Conservation (phyloP, 495 filamentous ascomycete genomes). For the Schizothecium vesticola region DNA sequence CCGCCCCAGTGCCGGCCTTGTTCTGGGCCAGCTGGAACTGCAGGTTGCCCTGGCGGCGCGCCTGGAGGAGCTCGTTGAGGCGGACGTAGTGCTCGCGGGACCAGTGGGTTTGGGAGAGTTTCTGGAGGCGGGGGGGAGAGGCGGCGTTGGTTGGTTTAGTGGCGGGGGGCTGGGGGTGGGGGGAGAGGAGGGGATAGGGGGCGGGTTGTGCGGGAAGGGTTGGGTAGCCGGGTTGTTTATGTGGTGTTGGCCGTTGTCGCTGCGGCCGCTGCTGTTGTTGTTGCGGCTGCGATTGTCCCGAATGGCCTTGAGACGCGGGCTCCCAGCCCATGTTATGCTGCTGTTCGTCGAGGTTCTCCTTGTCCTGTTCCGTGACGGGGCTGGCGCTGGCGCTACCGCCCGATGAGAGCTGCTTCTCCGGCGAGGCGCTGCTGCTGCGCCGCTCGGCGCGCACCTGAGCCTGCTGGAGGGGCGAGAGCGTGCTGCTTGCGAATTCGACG, state of each 20-base stretch:
- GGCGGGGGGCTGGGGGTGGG: background rate
- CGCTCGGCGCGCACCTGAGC: conserved; percentile 25
- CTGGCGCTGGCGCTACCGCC: conserved; percentile 9
- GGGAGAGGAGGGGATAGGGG: background rate
- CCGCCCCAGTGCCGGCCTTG: background rate
- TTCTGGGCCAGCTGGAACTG: conserved; percentile 23
- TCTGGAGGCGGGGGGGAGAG: conserved; percentile 3
- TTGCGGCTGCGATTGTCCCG: background rate
- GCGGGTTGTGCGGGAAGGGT: background rate
- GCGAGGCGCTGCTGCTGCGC: conserved; percentile 18
- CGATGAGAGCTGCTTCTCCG: conserved; percentile 14
- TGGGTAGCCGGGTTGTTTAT: background rate
- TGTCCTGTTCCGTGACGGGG: conserved; percentile 1
- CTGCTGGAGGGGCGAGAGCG: conserved; percentile 32
- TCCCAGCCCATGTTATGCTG: conserved; percentile 1
- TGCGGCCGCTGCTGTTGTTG: conserved; percentile 4
- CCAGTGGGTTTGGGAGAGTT: conserved; percentile 36
- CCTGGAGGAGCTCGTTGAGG: conserved; percentile 36
- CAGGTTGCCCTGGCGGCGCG: conserved; percentile 20
- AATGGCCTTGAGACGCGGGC: background rate
- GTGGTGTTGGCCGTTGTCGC: background rate
- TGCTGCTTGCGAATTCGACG: conserved; percentile 42
- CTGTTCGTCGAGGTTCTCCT: conserved; percentile 11
- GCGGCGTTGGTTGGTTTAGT: background rate
- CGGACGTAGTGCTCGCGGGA: conserved; percentile 38